Evolutionary conservation across 1,139 yeast species (phyloP).

Genomic region (Geotrichum candidum): DNA sequence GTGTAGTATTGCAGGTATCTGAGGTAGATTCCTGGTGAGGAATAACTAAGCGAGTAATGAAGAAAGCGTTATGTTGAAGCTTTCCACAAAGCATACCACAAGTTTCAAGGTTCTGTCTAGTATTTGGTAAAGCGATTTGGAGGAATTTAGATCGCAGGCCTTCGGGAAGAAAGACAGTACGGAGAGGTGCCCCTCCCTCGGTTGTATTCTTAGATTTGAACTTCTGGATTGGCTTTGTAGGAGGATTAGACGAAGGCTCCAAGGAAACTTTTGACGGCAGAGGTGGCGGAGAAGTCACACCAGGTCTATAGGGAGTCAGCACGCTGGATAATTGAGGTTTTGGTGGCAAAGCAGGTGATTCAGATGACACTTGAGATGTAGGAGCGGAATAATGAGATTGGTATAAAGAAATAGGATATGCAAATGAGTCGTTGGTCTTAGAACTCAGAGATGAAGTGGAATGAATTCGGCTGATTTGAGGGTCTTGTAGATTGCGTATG

Average conservation of each 20-base stretch:
- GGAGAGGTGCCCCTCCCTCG: conserved; percentile 49
- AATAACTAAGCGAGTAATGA: conserved; percentile 50
- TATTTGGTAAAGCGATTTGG: conserved; percentile 43
- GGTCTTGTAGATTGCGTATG: conserved; percentile 8
- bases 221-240: conserved; percentile 19
- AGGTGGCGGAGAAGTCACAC: conserved; percentile 15
- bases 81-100: conserved; percentile 60
- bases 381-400: conserved; percentile 6
- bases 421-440: neutral
- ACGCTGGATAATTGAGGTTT: conserved; percentile 15
- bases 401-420: conserved; percentile 17
- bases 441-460: neutral
- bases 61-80: conserved; percentile 51
- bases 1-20: conserved; percentile 52
- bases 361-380: neutral
- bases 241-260: conserved; percentile 18
- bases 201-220: conserved; percentile 42
- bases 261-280: conserved; percentile 23
- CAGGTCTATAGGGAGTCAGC: conserved; percentile 6
- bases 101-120: conserved; percentile 48
- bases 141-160: conserved; percentile 41
- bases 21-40: conserved; percentile 56
- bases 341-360: conserved; percentile 16
- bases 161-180: conserved; percentile 46
- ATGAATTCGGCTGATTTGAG: neutral